Evolutionary conservation across 768 basidiomycete genomes (phyloP), one percentile per base, ranked within the genome.

Genomic region (Leccinellum albellum): DNA sequence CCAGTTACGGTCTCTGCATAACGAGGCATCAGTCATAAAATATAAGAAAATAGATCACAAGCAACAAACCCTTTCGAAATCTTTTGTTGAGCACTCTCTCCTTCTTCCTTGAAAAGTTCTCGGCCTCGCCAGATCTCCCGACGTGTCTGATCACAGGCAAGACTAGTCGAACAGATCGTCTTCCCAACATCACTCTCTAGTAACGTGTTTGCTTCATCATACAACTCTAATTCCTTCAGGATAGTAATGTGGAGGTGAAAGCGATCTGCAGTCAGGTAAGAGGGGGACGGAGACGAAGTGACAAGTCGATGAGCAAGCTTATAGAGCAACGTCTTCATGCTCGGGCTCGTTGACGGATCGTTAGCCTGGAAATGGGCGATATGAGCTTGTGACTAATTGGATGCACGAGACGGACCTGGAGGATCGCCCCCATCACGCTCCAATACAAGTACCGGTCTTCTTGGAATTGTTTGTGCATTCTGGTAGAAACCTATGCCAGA

Each of bases 401-500:
- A 44, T 2, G n/a, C 31, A 58, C 14, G 35, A 48, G 32, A 57
- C 56, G 59, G 57, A 88, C 89, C 81, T 94, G 92, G 17, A 94
- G 82, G 49, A 91, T 78, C 12, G 88, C 84, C 58, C 89, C 83
- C 65, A 89, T 88, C 33, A 89, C 81, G 61, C 81, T 86, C 92
- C 92, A 94, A 67, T 88, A 93, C 37, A 92, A 70, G 66, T 89
- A 92, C 42, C 87, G 80, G 53, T 89, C 87, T 32, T 89, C 85
- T 57, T 88, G 88, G 68, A 93, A 94, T 63, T 87, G 85, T 67
- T 90, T 93, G 76, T 86, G 80, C 83, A 94, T 84, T 66, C 84
- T 86, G 5, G 87, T 87, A 21, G 91, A 85, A 55, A 91, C 78
- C 91, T 93, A 50, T 54, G 44, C 21, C 46, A 33, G 5, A 33